A percentile compares a stretch with the other conserved stretches of the same genome.
phyloP scores from a whole-genome alignment of 2,329 filamentous ascomycete genomes.

The Pseudogymnoascus sp. region DNA sequence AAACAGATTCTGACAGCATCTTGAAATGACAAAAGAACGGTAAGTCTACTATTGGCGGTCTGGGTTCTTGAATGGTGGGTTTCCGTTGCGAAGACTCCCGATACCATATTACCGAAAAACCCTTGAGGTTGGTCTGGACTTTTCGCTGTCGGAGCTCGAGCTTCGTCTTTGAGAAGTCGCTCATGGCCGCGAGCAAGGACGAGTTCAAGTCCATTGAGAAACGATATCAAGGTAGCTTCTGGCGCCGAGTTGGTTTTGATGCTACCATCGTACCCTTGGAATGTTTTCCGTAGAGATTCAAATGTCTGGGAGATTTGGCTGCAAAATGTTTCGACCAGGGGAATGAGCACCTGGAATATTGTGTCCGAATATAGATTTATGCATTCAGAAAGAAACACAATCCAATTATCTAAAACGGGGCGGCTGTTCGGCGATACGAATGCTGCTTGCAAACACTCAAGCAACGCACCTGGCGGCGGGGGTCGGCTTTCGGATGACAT shows the following conservation, averaged over 20 bases:
- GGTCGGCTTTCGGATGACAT: slow-evolving; percentile 33
- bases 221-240: slow-evolving; percentile 70
- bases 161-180: slow-evolving; percentile 69
- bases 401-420: slow-evolving; percentile 83
- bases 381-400: slow-evolving; percentile 74
- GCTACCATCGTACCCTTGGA: slow-evolving; percentile 37
- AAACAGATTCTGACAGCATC: slow-evolving; percentile 91
- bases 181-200: slow-evolving; percentile 83
- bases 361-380: slow-evolving; percentile 76
- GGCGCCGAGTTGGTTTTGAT: slow-evolving; percentile 38
- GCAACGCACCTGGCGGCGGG: slow-evolving; percentile 56
- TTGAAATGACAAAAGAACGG: slow-evolving; percentile 92
- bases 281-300: slow-evolving; percentile 59
- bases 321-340: slow-evolving; percentile 84
- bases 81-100: slow-evolving; percentile 79
- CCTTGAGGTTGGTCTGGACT: slow-evolving; percentile 76
- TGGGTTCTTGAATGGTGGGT: slow-evolving; percentile 67
- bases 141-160: slow-evolving; percentile 60
- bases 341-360: slow-evolving; percentile 85
- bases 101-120: slow-evolving; percentile 92
- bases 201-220: slow-evolving; percentile 89
- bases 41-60: slow-evolving; percentile 88
- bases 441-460: slow-evolving; percentile 77
- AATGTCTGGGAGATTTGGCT: slow-evolving; percentile 69
- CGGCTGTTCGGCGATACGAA: slow-evolving; percentile 69